phyloP scores from a whole-genome alignment of 1,284 basidiomycete genomes.

The Coriolopsis trogii region DNA sequence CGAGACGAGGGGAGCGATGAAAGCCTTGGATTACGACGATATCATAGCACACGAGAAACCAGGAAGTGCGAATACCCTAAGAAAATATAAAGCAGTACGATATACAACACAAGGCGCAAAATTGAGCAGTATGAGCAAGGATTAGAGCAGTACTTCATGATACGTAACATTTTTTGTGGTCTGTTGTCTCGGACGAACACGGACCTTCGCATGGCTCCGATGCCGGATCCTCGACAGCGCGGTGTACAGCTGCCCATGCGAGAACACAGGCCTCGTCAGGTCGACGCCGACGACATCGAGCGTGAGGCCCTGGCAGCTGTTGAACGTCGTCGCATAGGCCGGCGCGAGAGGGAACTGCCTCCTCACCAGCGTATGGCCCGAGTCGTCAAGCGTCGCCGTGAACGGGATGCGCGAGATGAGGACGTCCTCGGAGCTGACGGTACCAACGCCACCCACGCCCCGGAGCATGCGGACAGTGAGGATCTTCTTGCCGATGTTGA shows the following conservation, averaged over 20 bases:
- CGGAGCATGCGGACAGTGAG: conserved; percentile 36
- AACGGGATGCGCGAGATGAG: conserved; percentile 42
- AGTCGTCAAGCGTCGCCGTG: conserved; percentile 30
- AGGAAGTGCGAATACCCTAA: not conserved
- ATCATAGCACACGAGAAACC: no score
- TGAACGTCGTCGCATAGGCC: conserved; percentile 47
- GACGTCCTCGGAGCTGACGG: conserved; percentile 32
- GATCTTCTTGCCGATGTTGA: conserved; percentile 30
- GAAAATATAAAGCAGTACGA: not conserved
- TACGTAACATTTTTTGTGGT: conserved; percentile 32
- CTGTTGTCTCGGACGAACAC: conserved; percentile 19
- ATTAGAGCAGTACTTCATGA: conserved; percentile 28
- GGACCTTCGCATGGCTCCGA: conserved; percentile 30
- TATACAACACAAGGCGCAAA: not conserved
- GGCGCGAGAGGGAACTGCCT: conserved; percentile 44
- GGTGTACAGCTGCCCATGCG: conserved; percentile 48
- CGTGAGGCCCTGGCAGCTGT: conserved; percentile 47
- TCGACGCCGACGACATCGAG: conserved; percentile 42
- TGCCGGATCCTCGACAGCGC: conserved; percentile 42
- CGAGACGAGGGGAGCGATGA: no score
- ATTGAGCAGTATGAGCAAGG: not conserved
- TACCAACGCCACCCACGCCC: conserved; percentile 24
- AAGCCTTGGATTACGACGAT: no score
- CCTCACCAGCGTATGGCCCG: conserved; percentile 37
- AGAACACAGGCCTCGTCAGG: conserved; percentile 39